Evolutionary conservation across 768 basidiomycete species (phyloP).

Genomic region (Dioszegia crocea): DNA sequence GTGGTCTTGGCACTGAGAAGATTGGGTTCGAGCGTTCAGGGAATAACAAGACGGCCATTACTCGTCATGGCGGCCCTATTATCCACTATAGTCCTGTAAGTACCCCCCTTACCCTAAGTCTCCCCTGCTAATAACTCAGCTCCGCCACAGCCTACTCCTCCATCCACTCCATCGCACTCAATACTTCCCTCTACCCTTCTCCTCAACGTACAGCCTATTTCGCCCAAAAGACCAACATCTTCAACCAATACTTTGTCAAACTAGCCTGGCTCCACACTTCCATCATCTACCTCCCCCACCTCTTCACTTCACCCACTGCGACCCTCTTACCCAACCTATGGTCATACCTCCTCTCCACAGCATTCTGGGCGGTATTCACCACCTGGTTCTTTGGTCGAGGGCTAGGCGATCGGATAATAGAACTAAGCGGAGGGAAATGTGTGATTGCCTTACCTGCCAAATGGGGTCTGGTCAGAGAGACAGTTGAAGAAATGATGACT

Average conservation of each 20-base stretch:
- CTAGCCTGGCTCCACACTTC: conserved; percentile 88
- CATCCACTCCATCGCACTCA: conserved; percentile 64
- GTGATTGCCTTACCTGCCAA: conserved; percentile 18
- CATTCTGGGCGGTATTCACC: conserved; percentile 34
- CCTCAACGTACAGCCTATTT: conserved; percentile 61
- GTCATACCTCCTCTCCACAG: conserved; percentile 24
- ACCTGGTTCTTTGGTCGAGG: conserved; percentile 43
- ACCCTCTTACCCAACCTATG: conserved; percentile 11
- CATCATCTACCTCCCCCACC: conserved; percentile 53
- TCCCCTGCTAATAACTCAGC: conserved; percentile 8
- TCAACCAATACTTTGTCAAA: conserved; percentile 88
- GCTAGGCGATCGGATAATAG: conserved; percentile 40
- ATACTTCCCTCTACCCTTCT: conserved; percentile 74
- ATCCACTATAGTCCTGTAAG: not conserved
- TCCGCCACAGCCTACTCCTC: conserved; percentile 29
- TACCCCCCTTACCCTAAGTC: not conserved
- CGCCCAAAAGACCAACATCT: conserved; percentile 70
- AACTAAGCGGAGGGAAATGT: conserved; percentile 33
- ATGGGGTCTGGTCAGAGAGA: conserved; percentile 10
- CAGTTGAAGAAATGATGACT: conserved; percentile 6
- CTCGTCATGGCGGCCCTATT: conserved; percentile 5
- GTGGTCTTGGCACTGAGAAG: not conserved
- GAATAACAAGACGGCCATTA: not conserved
- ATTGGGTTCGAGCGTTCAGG: not conserved
- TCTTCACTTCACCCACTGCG: conserved; percentile 23